Percentiles rank a stretch among this genome's conserved stretches.
Conservation (phyloP, 768 basidiomycete species). For the Tulasnella sp. region DNA sequence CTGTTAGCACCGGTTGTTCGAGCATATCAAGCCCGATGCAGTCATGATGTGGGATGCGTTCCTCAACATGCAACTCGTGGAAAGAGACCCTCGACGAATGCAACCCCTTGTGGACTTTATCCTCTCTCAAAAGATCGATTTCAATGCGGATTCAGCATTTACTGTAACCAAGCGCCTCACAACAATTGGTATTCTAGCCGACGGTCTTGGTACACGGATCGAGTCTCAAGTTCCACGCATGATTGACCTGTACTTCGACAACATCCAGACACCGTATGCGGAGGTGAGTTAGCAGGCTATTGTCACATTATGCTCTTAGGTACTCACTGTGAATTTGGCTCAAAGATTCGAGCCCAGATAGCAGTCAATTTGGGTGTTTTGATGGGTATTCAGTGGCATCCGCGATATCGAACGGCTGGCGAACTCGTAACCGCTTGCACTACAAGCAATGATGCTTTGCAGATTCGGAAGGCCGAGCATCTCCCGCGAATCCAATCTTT, state of each 20-base stretch:
- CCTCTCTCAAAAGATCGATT: constrained; percentile 65
- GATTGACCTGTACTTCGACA: constrained; percentile 60
- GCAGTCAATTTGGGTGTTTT: constrained; percentile 36
- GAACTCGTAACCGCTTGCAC: constrained; percentile 52
- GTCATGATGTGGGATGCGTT: constrained; percentile 64
- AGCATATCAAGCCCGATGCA: constrained; percentile 80
- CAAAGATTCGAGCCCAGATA: constrained; percentile 60
- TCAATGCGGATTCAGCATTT: constrained; percentile 79
- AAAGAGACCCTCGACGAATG: constrained; percentile 74
- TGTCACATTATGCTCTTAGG: neutral
- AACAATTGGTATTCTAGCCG: constrained; percentile 57
- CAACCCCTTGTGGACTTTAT: constrained; percentile 70
- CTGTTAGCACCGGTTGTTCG: constrained; percentile 44
- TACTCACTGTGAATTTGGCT: neutral
- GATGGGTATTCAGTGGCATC: constrained; percentile 56
- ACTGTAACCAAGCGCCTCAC: constrained; percentile 71
- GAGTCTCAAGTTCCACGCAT: constrained; percentile 60
- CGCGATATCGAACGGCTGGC: constrained; percentile 49
- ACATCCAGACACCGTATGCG: constrained; percentile 74
- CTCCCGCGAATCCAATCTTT: constrained; percentile 50
- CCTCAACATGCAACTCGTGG: constrained; percentile 52
- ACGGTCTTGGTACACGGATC: constrained; percentile 58
- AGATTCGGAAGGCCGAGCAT: constrained; percentile 50
- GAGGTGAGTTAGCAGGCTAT: constrained; percentile 46
- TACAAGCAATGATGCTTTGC: constrained; percentile 48